Conservation (phyloP, 495 filamentous ascomycete species). For the Bacidia gigantensis region DNA sequence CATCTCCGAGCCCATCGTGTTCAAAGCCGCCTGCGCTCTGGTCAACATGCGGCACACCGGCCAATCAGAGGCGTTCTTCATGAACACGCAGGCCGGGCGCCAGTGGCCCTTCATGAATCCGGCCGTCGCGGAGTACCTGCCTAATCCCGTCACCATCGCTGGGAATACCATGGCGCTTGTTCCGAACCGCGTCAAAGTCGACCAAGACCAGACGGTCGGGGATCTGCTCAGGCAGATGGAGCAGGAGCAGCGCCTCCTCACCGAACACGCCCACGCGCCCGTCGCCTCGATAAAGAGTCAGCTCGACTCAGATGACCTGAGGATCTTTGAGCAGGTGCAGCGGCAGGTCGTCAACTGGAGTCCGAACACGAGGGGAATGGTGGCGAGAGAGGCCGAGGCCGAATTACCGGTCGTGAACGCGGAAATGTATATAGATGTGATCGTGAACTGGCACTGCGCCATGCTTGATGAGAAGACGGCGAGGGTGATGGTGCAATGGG, state of each 20-base stretch:
- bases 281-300: not conserved
- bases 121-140: conserved; percentile 13
- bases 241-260: not conserved
- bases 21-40: conserved; percentile 15
- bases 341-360: conserved; percentile 4
- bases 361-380: not conserved
- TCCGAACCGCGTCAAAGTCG: conserved; percentile 13
- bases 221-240: not conserved
- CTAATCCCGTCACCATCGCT: conserved; percentile 16
- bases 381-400: not conserved
- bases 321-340: not conserved
- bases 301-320: not conserved
- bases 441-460: conserved; percentile 1
- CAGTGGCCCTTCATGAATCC: conserved; percentile 19
- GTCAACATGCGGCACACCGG: conserved; percentile 16
- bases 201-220: not conserved
- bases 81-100: conserved; percentile 12
- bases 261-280: not conserved
- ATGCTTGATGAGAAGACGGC: not conserved
- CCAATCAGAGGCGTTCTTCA: conserved; percentile 14
- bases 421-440: not conserved
- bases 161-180: conserved; percentile 16
- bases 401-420: not conserved
- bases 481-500: no score
- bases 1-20: conserved; percentile 13